Base-by-base conservation (phyloP, 1,284 basidiomycete species). In the Cerrena zonata region DNA sequence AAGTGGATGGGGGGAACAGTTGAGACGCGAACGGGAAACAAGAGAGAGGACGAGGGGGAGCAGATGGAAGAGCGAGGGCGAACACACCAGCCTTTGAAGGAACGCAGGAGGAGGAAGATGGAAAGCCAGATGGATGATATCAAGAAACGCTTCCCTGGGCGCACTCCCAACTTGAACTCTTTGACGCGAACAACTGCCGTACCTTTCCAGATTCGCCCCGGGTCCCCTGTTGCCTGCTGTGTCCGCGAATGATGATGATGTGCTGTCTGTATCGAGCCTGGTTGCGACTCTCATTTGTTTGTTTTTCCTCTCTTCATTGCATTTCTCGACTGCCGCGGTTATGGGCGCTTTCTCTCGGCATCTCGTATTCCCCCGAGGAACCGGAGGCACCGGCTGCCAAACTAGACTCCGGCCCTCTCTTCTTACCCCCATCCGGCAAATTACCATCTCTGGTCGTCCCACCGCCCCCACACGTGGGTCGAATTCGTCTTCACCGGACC, bases 21-120 rank as follows among this genome's bases (percentile, higher is more conserved):
- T 18, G 12, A 22, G 36, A 40, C 3, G 15, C 11, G n/a, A 23
- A 24, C 12, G 23, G 37, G 37, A 10, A 30, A 26, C 13, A 25
- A 15, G n/a, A 42, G 36, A 40, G 2, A 21, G 37, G 37, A 15
- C 5, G 26, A 15, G 26, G 45, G 19, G n/a, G 26, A 15, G 18
- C 5, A 22, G 39, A 41, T 7, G 18, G 21, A 5, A 10, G 7
- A 18, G 21, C 5, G 21, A 18, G 39, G 25, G 45, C 11, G 27
- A 36, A n/a, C n/a, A n/a, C n/a, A n/a, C n/a, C 34, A 22, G 53
- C n/a, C 37, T n/a, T 47, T 40, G 26, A 30, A 44, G 48, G 42
- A 39, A 27, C 23, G 30, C 30, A 37, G 51, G 46, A 40, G n/a
- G 27, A 30, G 52, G 21, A 43, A 52, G 45, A 19, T 45, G 43